A percentile compares a stretch with the other conserved stretches of the same genome.
Evolutionary conservation across 2,329 filamentous ascomycete species (phyloP).

Genomic region (Neonectria hederae): DNA sequence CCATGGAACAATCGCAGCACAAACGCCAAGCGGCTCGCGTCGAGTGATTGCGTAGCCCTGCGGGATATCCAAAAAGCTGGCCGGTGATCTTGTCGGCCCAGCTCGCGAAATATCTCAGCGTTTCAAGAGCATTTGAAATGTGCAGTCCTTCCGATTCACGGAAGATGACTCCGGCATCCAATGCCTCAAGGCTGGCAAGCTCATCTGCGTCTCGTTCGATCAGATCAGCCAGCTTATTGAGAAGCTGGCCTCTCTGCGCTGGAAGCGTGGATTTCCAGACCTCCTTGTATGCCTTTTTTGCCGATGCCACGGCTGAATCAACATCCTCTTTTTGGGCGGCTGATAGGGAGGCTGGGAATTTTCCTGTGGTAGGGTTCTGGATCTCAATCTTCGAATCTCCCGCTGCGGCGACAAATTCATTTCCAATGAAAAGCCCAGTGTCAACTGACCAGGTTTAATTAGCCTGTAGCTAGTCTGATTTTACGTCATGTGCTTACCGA

Average conservation of each 20-base stretch:
- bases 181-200: conserved; percentile 61
- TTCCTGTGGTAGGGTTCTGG: conserved; percentile 12
- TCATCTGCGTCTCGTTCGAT: conserved; percentile 64
- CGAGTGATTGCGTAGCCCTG: conserved; percentile 8
- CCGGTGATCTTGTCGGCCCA: conserved; percentile 25
- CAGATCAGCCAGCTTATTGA: conserved; percentile 71
- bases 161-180: conserved; percentile 65
- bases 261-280: not conserved
- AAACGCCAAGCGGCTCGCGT: conserved; percentile 76
- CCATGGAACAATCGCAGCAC: conserved; percentile 77
- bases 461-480: not conserved
- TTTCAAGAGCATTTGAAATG: conserved; percentile 30
- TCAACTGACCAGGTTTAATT: not conserved
- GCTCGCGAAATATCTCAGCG: conserved; percentile 14
- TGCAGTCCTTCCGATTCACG: conserved; percentile 24
- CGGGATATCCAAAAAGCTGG: conserved; percentile 1
- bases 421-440: conserved; percentile 12
- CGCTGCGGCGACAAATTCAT: conserved; percentile 6
- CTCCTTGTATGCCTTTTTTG: conserved; percentile 1
- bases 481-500: not conserved
- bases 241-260: conserved; percentile 47
- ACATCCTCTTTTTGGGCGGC: conserved; percentile 9
- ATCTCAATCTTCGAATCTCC: not conserved
- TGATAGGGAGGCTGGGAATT: conserved; percentile 2
- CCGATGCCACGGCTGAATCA: conserved; percentile 3